Evolutionary conservation across 2,329 filamentous ascomycete species (phyloP), one percentile per base, ranked within the genome.

Genomic region (Gnomoniopsis smithogilvyi): DNA sequence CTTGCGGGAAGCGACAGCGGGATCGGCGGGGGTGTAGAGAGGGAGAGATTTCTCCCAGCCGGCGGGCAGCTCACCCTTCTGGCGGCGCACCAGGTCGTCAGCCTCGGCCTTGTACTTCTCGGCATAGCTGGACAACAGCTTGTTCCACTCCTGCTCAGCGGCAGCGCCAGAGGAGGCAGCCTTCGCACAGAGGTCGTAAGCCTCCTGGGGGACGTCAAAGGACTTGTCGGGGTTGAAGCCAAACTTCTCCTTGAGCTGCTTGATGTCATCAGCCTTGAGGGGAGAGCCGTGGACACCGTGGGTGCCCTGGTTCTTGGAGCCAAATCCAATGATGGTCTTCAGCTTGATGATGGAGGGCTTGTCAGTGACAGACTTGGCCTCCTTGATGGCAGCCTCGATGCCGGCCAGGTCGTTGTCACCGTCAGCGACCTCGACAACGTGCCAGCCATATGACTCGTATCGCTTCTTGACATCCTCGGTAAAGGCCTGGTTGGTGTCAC

Each of bases 301-400:
- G 67, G 95, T 98, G 71, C 95, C 95, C 82, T 96, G 86, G 70
- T 95, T 86, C 77, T 90, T 86, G 69, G 95, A 98, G 70, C 95
- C 95, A 79, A 89, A 99, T 71, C 95, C 95, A 73, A 99, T 99
- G 76, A 91, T 98, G 73, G 95, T 99, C 74, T 88, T 92, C 69
- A 99, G 87, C 83, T 96, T 93, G 83, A 99, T 97, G 71, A 99
- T 81, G 63, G 93, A 90, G 65, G 95, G 95, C 89, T 98, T 99
- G 84, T 98, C 86, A 77, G 87, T 98, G 78, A 96, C 90, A 66
- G 87, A 81, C 82, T 94, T 87, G 75, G 87, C 90, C 80, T 90
- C 85, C 76, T 87, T 85, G 76, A 99, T 90, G 69, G 95, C 95
- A 64, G 83, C 86, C 81, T 96, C 92, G 63, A 99, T 98, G 72